Base-by-base conservation (phyloP, 805 yeast species). In the Saturnispora quitensis region DNA sequence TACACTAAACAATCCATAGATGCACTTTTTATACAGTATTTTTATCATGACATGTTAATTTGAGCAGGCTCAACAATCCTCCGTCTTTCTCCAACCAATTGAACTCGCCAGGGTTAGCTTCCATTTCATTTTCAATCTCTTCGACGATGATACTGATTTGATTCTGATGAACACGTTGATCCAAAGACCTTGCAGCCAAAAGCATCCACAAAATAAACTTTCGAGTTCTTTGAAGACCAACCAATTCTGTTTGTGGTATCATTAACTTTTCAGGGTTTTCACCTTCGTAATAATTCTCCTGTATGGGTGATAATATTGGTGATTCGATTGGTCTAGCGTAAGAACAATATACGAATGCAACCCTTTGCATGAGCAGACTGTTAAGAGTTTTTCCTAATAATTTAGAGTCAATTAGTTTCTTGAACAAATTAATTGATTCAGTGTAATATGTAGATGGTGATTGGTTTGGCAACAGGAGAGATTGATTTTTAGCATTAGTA, bases 201-300 rank as follows among this genome's bases (percentile, higher is more conserved):
- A 89, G 63, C 57, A 76, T 75, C 88, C 96, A 89, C 28, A 90
- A 72, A 0, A 87, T 79, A 1, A 89, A 80, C 62, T 89, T 89
- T 50, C 97, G 74, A 48, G 67, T 67, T 53, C 95, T 71, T 2
- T 85, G 78, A 20, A 79, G 64, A 0, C 91, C 82, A 36, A 75
- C 62, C 0, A 73, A 69, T 4, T 71, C 68, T 48, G 73, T 62
- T 34, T 71, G 66, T 5, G 78, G 57, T 49, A 75, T 71, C 46
- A 44, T 43, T 12, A 59, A 52, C 48, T 61, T 64, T 35, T 50
- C 42, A 1, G 63, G 61, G 60, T 72, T 73, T 51, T 62, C 57
- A 58, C 71, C 68, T 31, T 70, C 76, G 17, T 63, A 65, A 40
- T 62, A 66, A 1, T 59, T 57, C 6, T 22, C 43, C n/a, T 38